Evolutionary conservation across 169 alveolate species (phyloP).

Genomic region (Eimeria praecox): DNA sequence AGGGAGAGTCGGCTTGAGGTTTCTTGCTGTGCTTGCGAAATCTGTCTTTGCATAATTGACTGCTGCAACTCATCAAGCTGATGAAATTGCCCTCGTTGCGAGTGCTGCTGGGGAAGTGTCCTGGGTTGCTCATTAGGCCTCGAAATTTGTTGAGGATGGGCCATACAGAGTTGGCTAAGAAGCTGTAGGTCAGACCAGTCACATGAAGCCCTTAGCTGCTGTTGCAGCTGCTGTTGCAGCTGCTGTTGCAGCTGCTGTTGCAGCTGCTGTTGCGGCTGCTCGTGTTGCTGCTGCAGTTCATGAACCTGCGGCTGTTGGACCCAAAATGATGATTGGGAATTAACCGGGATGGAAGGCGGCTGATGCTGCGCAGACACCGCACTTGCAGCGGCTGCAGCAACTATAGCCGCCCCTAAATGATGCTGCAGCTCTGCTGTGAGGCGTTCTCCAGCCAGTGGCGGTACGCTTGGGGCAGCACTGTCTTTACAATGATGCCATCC

Average conservation of each 20-base stretch:
- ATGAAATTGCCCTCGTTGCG: conserved; percentile 31
- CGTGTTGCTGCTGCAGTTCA: conserved; percentile 26
- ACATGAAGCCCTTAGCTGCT: not conserved
- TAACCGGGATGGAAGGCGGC: not conserved
- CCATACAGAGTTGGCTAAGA: conserved; percentile 29
- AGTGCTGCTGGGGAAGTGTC: not conserved
- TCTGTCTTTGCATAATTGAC: conserved; percentile 2
- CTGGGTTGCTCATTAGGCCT: not conserved
- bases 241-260: conserved; percentile 16
- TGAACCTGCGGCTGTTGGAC: conserved; percentile 35
- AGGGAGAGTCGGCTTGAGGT: not conserved
- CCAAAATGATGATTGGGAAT: conserved; percentile 4
- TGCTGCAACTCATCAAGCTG: conserved; percentile 63
- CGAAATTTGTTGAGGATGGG: not conserved
- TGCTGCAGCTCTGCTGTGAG: conserved; percentile 65
- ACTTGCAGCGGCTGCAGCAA: conserved; percentile 59
- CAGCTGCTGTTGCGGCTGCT: conserved; percentile 38
- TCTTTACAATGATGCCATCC: conserved; percentile 4
- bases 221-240: conserved; percentile 25
- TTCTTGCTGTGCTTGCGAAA: conserved; percentile 32
- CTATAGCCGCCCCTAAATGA: conserved; percentile 38
- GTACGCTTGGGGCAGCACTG: not conserved
- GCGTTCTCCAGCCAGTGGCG: conserved; percentile 52
- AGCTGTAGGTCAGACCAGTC: conserved; percentile 47
- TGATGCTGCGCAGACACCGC: conserved; percentile 31